These are phyloP conservation scores for Leccinum olivaceopallidum DNA, from an alignment of 768 basidiomycete species.

Conservation along the genomic window DNA sequence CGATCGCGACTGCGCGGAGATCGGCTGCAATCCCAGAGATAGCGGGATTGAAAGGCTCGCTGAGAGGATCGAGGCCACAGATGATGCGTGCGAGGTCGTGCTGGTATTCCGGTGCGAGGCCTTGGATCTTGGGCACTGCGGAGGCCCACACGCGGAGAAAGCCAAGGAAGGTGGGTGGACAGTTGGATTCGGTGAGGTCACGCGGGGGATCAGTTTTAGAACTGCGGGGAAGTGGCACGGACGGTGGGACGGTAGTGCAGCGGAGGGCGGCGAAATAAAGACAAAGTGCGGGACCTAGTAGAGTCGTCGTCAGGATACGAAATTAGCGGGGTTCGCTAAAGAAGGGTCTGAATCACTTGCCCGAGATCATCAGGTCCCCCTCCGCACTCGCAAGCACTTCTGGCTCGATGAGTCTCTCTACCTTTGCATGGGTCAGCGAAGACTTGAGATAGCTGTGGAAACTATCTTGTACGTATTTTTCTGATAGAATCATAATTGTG, in stretches of 20 bases:
- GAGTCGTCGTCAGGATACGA: background rate
- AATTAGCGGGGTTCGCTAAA: background rate
- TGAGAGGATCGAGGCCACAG: constrained; percentile 54
- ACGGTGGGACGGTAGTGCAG: constrained; percentile 73
- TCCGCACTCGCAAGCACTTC: constrained; percentile 77
- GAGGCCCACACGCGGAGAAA: constrained; percentile 76
- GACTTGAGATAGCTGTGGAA: constrained; percentile 85
- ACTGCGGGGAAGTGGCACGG: constrained; percentile 71
- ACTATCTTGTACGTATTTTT: constrained; percentile 68
- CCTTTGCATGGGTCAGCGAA: constrained; percentile 75
- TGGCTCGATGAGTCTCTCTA: constrained; percentile 69
- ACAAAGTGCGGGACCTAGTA: constrained; percentile 72
- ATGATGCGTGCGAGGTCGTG: constrained; percentile 84
- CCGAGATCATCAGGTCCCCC: constrained; percentile 84
- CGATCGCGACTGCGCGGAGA: constrained; percentile 82
- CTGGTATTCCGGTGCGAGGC: constrained; percentile 60
- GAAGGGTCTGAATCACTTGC: constrained; percentile 37
- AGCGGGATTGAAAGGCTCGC: constrained; percentile 39
- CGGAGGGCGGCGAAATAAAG: constrained; percentile 84
- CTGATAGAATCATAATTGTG: constrained; percentile 44
- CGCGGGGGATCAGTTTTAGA: constrained; percentile 48
- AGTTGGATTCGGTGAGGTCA: constrained; percentile 65
- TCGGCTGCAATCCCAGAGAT: constrained; percentile 73
- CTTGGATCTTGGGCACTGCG: constrained; percentile 64
- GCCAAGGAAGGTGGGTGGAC: constrained; percentile 63